A percentile compares a stretch with the other conserved stretches of the same genome.
Evolutionary conservation across 2,329 filamentous ascomycete species (phyloP).

Genomic region (Chrysoporthe deuterocubensis): DNA sequence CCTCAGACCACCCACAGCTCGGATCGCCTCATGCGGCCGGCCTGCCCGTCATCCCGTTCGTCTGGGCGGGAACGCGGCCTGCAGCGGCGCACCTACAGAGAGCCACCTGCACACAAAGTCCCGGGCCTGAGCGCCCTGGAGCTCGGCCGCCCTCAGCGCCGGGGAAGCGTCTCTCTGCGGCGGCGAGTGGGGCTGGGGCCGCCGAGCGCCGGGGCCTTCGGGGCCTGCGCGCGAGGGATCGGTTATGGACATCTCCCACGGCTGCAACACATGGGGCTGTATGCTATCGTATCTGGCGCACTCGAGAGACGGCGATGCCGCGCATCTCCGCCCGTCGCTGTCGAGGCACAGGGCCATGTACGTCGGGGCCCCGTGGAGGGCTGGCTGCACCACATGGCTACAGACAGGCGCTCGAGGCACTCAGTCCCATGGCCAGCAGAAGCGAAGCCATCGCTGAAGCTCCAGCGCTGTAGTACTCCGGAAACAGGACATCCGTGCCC

Average conservation of each 20-base stretch:
- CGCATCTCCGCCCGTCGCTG: too few species aligned
- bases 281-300: too few species aligned
- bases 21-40: slow-evolving; percentile 1
- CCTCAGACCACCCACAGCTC: neutral
- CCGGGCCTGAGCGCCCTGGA: neutral
- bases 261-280: too few species aligned
- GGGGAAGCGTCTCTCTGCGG: neutral
- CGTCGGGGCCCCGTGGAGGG: too few species aligned
- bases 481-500: neutral
- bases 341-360: too few species aligned
- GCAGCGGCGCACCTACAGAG: neutral
- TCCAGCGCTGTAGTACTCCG: neutral
- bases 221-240: too few species aligned
- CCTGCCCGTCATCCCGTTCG: slow-evolving; percentile 4
- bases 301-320: too few species aligned
- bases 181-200: neutral
- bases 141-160: neutral
- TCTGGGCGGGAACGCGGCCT: neutral
- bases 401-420: too few species aligned
- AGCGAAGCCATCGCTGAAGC: too few species aligned
- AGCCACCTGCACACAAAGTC: neutral
- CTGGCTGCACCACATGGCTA: neutral
- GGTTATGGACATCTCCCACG: too few species aligned
- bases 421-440: neutral
- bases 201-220: too few species aligned